Percentiles rank a stretch among this genome's conserved stretches.
These are phyloP conservation scores for Emmonsiellopsis sp. DNA, from an alignment of 2,329 filamentous ascomycete species.

Conservation along the genomic window DNA sequence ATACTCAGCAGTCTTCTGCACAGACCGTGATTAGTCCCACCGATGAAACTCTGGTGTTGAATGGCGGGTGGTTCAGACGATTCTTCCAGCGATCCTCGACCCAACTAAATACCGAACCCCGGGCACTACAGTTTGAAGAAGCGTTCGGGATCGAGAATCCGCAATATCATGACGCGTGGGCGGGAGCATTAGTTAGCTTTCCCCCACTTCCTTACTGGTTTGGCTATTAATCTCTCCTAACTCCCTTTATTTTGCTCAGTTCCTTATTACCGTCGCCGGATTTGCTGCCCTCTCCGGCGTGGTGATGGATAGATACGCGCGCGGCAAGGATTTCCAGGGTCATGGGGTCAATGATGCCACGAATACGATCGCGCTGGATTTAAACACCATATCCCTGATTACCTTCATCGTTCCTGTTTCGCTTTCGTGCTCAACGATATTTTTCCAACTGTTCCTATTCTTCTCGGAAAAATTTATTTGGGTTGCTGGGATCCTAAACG, in stretches of 20 bases:
- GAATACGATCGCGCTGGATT: constrained; percentile 62
- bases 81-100: too few species aligned
- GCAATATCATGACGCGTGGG: too few species aligned
- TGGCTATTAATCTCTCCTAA: background rate
- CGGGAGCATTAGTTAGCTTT: constrained; percentile 11
- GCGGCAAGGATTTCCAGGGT: constrained; percentile 53
- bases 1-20: too few species aligned
- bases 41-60: too few species aligned
- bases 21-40: too few species aligned
- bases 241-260: constrained; percentile 32
- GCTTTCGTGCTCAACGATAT: constrained; percentile 63
- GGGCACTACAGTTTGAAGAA: too few species aligned
- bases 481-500: constrained; percentile 82
- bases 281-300: constrained; percentile 70
- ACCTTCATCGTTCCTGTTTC: constrained; percentile 66
- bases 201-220: constrained; percentile 4
- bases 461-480: constrained; percentile 90
- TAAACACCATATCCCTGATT: constrained; percentile 81
- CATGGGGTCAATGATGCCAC: constrained; percentile 61
- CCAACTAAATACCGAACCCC: too few species aligned
- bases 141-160: too few species aligned
- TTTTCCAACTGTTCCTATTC: constrained; percentile 63
- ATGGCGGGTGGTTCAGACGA: too few species aligned
- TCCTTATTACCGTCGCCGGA: constrained; percentile 61
- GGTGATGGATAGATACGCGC: constrained; percentile 63